These are phyloP conservation scores for Epicoccum nigrum DNA, from an alignment of 2,329 filamentous ascomycete species.

Conservation along the genomic window DNA sequence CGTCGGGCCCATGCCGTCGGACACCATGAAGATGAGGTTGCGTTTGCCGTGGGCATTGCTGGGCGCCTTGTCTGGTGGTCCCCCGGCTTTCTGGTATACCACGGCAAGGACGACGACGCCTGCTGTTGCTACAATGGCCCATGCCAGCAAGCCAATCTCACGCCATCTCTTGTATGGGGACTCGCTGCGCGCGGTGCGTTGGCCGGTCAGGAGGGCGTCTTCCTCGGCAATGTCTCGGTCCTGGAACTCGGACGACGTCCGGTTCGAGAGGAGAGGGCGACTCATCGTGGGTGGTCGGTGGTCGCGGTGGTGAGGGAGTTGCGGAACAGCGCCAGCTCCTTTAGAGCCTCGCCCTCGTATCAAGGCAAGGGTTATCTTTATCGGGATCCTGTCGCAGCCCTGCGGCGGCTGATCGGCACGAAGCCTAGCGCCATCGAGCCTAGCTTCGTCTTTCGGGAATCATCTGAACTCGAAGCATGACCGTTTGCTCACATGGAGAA, in stretches of 20 bases:
- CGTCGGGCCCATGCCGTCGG: slow-evolving; percentile 96
- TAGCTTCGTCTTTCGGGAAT: slow-evolving; percentile 15
- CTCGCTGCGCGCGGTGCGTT: slow-evolving; percentile 45
- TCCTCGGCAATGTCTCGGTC: slow-evolving; percentile 65
- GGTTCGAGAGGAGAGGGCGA: slow-evolving; percentile 60
- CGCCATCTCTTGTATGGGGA: slow-evolving; percentile 65
- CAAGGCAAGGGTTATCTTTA: slow-evolving; percentile 11
- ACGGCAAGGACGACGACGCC: slow-evolving; percentile 80
- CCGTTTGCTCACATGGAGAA: slow-evolving; percentile 1
- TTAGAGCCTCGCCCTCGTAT: too few relatives aligned
- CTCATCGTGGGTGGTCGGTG: slow-evolving; percentile 5
- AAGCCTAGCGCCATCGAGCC: slow-evolving; percentile 13
- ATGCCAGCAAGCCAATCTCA: slow-evolving; percentile 77
- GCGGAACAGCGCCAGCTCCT: slow-evolving; percentile 12
- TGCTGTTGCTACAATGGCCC: slow-evolving; percentile 82
- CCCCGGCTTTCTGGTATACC: slow-evolving; percentile 67
- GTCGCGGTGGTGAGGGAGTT: slow-evolving; percentile 23
- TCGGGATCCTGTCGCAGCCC: slow-evolving; percentile 7
- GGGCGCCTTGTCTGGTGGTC: slow-evolving; percentile 32
- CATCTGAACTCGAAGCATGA: slow-evolving; percentile 22
- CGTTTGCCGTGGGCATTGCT: slow-evolving; percentile 67
- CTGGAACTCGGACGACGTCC: slow-evolving; percentile 60
- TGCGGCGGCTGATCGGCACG: slow-evolving; percentile 23
- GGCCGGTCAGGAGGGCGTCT: slow-evolving; percentile 66
- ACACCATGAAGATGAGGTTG: slow-evolving; percentile 98